These are phyloP conservation scores for Ceratobasidium sp. DNA, from an alignment of 1,284 basidiomycete genomes.

Conservation along the genomic window DNA sequence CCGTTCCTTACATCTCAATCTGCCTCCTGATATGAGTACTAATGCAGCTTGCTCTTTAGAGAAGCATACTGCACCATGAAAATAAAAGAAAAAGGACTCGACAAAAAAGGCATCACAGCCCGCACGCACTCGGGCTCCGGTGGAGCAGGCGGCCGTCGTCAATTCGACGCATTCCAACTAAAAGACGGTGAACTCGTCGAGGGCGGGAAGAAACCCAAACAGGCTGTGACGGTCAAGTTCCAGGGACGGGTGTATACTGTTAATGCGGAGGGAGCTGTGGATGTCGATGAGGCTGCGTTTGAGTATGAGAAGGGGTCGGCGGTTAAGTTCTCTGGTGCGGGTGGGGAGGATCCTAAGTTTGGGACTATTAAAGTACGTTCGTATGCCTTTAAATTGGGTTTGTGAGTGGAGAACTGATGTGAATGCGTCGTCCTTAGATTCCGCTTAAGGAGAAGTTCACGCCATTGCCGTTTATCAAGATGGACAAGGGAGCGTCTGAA, in stretches of 20 bases:
- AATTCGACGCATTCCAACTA: constrained; percentile 93
- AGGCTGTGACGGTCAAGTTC: constrained; percentile 58
- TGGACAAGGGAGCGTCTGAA: constrained; percentile 67
- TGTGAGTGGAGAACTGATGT: constrained; percentile 36
- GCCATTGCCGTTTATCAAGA: constrained; percentile 79
- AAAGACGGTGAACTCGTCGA: constrained; percentile 61
- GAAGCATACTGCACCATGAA: constrained; percentile 97
- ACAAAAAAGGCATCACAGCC: constrained; percentile 64
- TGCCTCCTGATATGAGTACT: background rate
- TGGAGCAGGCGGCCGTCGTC: constrained; percentile 54
- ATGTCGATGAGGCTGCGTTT: constrained; percentile 70
- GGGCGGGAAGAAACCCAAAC: constrained; percentile 53
- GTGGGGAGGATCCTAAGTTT: constrained; percentile 72
- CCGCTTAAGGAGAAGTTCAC: constrained; percentile 85
- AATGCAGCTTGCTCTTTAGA: constrained; percentile 59
- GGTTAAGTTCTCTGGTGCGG: constrained; percentile 75
- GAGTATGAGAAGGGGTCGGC: constrained; percentile 80
- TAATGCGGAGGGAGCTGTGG: constrained; percentile 75
- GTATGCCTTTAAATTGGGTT: constrained; percentile 51
- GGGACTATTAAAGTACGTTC: constrained; percentile 75
- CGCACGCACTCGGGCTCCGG: constrained; percentile 58
- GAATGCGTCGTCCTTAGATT: constrained; percentile 59
- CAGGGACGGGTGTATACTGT: constrained; percentile 66
- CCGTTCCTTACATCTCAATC: constrained; percentile 1
- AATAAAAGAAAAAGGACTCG: constrained; percentile 94